These are phyloP conservation scores for Mycena amicta DNA, from an alignment of 768 basidiomycete genomes.

Conservation along the genomic window DNA sequence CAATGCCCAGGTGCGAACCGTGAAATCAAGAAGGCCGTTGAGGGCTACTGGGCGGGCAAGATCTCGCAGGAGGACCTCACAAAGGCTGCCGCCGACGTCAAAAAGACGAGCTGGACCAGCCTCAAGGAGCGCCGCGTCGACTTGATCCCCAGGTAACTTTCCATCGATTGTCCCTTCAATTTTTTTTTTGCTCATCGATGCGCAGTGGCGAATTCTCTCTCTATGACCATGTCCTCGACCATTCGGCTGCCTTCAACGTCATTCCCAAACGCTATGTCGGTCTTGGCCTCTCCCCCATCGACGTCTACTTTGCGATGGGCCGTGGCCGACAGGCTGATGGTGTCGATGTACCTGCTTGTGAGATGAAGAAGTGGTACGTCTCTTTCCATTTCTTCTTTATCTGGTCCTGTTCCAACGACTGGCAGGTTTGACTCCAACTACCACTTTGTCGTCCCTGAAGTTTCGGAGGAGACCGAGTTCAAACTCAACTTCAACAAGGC, in stretches of 20 bases:
- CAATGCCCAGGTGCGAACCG: constrained; percentile 75
- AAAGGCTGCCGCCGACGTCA: constrained; percentile 84
- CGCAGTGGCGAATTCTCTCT: constrained; percentile 95
- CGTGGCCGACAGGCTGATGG: constrained; percentile 94
- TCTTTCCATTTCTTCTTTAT: background rate
- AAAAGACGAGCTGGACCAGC: constrained; percentile 84
- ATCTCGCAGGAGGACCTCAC: constrained; percentile 84
- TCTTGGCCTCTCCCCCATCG: constrained; percentile 83
- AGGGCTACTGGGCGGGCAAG: constrained; percentile 98
- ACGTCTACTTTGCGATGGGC: constrained; percentile 99
- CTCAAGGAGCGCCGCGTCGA: constrained; percentile 88
- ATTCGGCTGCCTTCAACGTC: constrained; percentile 93
- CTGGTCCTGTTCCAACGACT: constrained; percentile 12
- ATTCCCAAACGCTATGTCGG: constrained; percentile 93
- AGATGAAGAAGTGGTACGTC: constrained; percentile 99
- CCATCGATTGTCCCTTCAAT: constrained; percentile 19
- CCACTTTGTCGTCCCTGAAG: constrained; percentile 97
- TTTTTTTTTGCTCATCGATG: constrained; percentile 21
- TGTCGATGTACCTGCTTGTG: constrained; percentile 95
- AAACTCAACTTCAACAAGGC: constrained; percentile 96
- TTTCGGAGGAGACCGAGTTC: constrained; percentile 89
- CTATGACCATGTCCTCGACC: constrained; percentile 98
- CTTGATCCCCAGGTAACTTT: constrained; percentile 82
- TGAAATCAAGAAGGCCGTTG: constrained; percentile 97
- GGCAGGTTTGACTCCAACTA: constrained; percentile 97